A percentile compares a stretch with the other conserved stretches of the same genome.
These are phyloP conservation scores for Fusarium sp. DNA, from an alignment of 2,329 filamentous ascomycete species.

Conservation along the genomic window DNA sequence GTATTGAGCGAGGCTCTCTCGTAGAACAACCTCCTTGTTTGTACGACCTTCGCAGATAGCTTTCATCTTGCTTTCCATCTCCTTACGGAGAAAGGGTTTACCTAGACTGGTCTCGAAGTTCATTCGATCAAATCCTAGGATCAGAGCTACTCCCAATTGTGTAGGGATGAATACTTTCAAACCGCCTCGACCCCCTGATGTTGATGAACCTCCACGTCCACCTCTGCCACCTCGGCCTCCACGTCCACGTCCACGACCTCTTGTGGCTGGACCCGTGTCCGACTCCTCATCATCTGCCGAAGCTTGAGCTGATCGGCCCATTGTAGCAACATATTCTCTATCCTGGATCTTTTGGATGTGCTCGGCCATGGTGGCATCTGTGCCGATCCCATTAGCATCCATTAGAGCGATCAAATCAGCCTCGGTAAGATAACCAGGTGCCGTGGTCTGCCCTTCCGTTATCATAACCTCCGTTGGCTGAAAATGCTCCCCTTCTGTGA, in stretches of 20 bases:
- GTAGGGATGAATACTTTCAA: slow-evolving; percentile 94
- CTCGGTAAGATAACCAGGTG: slow-evolving; percentile 91
- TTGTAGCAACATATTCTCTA: slow-evolving; percentile 83
- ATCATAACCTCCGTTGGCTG: slow-evolving; percentile 91
- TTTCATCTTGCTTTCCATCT: slow-evolving; percentile 98
- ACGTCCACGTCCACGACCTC: slow-evolving; percentile 64
- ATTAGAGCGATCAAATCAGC: slow-evolving; percentile 95
- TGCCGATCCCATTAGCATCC: slow-evolving; percentile 98
- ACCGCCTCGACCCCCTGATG: slow-evolving; percentile 60
- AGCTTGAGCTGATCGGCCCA: slow-evolving; percentile 57
- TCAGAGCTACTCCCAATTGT: slow-evolving; percentile 88
- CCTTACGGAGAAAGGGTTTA: slow-evolving; percentile 95
- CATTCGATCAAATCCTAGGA: slow-evolving; percentile 95
- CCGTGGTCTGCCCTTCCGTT: slow-evolving; percentile 87
- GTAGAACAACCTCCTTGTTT: slow-evolving; percentile 79
- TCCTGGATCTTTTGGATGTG: slow-evolving; percentile 97
- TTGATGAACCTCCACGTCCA: slow-evolving; percentile 56
- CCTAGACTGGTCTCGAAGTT: slow-evolving; percentile 91
- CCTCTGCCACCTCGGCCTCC: slow-evolving; percentile 57
- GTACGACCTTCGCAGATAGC: slow-evolving; percentile 91
- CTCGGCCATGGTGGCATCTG: slow-evolving; percentile 98
- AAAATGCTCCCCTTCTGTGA: slow-evolving; percentile 83
- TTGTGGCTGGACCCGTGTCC: slow-evolving; percentile 55
- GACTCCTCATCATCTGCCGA: slow-evolving; percentile 55
- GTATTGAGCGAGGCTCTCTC: slow-evolving; percentile 88